phyloP scores from a whole-genome alignment of 1,284 basidiomycete genomes.

The Taiwanofungus camphoratus region DNA sequence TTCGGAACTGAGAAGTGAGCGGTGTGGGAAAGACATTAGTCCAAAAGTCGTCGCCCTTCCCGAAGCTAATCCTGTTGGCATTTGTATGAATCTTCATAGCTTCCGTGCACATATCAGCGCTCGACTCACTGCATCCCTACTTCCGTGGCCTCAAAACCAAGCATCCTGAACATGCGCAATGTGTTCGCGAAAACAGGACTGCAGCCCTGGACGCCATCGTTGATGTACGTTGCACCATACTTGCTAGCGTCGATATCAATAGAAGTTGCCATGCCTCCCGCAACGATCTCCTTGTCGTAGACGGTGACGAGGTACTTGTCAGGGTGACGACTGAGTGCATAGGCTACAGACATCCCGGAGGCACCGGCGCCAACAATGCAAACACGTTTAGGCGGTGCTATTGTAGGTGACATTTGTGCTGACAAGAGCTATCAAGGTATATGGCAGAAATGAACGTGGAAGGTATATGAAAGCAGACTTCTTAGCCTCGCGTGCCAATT shows the following conservation, averaged over 20 bases:
- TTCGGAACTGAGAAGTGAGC: slow-evolving; percentile 41
- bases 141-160: slow-evolving; percentile 45
- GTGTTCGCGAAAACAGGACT: slow-evolving; percentile 58
- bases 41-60: slow-evolving; percentile 60
- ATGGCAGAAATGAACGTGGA: not conserved
- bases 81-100: not conserved
- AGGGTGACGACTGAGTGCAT: slow-evolving; percentile 46
- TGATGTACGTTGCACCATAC: slow-evolving; percentile 51
- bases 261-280: slow-evolving; percentile 59
- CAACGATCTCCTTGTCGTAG: slow-evolving; percentile 45
- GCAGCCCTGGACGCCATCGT: slow-evolving; percentile 52
- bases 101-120: not conserved
- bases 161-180: slow-evolving; percentile 49
- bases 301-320: slow-evolving; percentile 51
- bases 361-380: slow-evolving; percentile 48
- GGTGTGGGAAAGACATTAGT: slow-evolving; percentile 59
- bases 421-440: not conserved
- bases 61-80: slow-evolving; percentile 45
- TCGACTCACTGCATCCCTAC: slow-evolving; percentile 47
- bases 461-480: too few relatives aligned
- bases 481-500: too few relatives aligned
- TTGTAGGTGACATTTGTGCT: slow-evolving; percentile 1
- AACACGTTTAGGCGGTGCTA: slow-evolving; percentile 30
- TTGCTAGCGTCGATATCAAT: slow-evolving; percentile 43
- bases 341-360: slow-evolving; percentile 52